Evolutionary conservation across 139 green algal species (phyloP).

Genomic region (Klebsormidium nitens): DNA sequence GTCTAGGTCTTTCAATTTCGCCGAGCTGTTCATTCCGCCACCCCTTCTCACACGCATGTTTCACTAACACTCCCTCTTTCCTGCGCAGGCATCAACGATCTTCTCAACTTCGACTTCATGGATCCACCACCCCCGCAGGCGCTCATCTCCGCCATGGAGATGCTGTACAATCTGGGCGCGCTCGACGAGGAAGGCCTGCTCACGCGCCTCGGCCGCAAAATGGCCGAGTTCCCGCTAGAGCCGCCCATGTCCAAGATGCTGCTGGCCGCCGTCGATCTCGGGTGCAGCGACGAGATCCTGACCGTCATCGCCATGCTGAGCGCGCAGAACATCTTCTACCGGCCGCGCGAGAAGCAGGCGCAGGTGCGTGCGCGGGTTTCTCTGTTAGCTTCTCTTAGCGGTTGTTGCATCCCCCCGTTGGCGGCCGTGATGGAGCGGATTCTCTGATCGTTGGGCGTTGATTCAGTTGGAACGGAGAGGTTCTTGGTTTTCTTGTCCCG

Average conservation of each 20-base stretch:
- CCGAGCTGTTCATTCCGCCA: too few relatives aligned
- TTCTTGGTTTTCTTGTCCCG: too few relatives aligned
- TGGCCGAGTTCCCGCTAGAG: slow-evolving; percentile 98
- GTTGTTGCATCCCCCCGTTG: too few relatives aligned
- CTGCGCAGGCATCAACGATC: slow-evolving; percentile 98
- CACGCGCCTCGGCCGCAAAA: slow-evolving; percentile 92
- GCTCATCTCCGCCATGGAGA: slow-evolving; percentile 72
- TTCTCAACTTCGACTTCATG: slow-evolving; percentile 99
- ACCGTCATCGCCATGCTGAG: slow-evolving; percentile 93
- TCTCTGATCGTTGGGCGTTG: too few relatives aligned
- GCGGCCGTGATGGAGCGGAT: too few relatives aligned
- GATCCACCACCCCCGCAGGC: slow-evolving; percentile 76
- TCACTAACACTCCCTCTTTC: too few relatives aligned
- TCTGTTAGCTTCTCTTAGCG: too few relatives aligned
- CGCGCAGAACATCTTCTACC: slow-evolving; percentile 49
- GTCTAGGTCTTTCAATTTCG: too few relatives aligned
- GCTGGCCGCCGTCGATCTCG: slow-evolving; percentile 92
- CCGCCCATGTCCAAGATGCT: slow-evolving; percentile 94
- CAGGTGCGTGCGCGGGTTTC: too few relatives aligned
- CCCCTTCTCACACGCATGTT: too few relatives aligned
- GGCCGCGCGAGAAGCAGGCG: slow-evolving; percentile 55
- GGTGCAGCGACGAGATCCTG: slow-evolving; percentile 94
- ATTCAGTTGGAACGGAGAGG: too few relatives aligned
- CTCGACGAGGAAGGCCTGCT: slow-evolving; percentile 93
- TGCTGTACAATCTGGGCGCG: slow-evolving; percentile 94